These are phyloP conservation scores for Aphanomyces astaci DNA, from an alignment of 352 stramenopile species.

Conservation along the genomic window DNA sequence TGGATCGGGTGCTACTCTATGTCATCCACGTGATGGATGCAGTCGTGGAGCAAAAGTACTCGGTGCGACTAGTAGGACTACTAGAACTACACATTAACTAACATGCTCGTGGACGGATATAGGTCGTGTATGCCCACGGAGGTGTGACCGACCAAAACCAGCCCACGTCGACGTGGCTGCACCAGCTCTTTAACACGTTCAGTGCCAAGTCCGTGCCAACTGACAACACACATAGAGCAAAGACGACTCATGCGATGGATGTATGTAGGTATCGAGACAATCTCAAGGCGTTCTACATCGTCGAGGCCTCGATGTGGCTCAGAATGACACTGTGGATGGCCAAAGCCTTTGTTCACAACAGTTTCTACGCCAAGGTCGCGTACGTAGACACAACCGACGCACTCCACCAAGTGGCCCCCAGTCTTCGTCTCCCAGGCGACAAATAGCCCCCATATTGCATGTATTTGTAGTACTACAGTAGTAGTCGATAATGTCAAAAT, in stretches of 20 bases:
- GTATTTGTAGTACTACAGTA: neutral
- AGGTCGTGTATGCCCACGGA: slow-evolving; percentile 52
- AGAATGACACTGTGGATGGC: slow-evolving; percentile 64
- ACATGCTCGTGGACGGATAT: too few species aligned
- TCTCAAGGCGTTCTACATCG: slow-evolving; percentile 70
- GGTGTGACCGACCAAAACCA: slow-evolving; percentile 43
- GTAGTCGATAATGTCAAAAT: neutral
- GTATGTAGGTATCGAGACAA: slow-evolving; percentile 38
- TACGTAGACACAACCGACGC: slow-evolving; percentile 48
- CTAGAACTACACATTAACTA: too few species aligned
- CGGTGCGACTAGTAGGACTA: slow-evolving; percentile 23
- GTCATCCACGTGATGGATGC: slow-evolving; percentile 58
- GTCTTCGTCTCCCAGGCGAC: slow-evolving; percentile 36
- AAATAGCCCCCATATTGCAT: neutral
- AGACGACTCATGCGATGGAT: too few species aligned
- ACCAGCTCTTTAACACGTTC: slow-evolving; percentile 55
- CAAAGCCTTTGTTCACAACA: slow-evolving; percentile 48
- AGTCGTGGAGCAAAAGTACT: slow-evolving; percentile 50
- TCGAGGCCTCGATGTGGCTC: slow-evolving; percentile 62
- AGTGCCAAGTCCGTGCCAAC: slow-evolving; percentile 38
- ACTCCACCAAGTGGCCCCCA: slow-evolving; percentile 42
- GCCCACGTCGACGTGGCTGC: slow-evolving; percentile 52
- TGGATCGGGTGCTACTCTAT: slow-evolving; percentile 68
- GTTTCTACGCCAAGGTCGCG: slow-evolving; percentile 72
- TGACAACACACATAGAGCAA: too few species aligned